A percentile compares a stretch with the other conserved stretches of the same genome.
Evolutionary conservation across 257 asterid species (phyloP).

Genomic region (Gentiana dahurica): DNA sequence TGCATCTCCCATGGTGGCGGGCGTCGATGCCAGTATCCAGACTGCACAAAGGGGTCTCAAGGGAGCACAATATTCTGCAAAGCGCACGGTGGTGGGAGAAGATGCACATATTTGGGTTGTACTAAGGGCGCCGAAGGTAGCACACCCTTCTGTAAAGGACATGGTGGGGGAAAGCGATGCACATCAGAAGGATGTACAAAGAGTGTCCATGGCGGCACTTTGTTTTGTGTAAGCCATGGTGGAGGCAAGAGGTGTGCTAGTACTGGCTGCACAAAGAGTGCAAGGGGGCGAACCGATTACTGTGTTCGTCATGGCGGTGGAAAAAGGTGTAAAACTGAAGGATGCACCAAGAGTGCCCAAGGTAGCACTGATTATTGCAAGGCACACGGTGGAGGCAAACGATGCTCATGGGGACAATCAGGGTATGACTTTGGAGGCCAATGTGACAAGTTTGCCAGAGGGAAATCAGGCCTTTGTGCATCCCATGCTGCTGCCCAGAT

Average conservation of each 20-base stretch:
- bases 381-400: conserved; percentile 59
- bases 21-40: conserved; percentile 42
- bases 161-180: conserved; percentile 63
- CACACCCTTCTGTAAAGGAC: conserved; percentile 50
- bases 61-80: conserved; percentile 53
- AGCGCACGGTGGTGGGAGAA: conserved; percentile 14
- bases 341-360: conserved; percentile 57
- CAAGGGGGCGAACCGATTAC: conserved; percentile 45
- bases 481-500: conserved; percentile 36
- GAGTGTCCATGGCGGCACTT: conserved; percentile 57
- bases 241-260: conserved; percentile 50
- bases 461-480: conserved; percentile 46
- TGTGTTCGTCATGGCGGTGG: conserved; percentile 72
- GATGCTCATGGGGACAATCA: conserved; percentile 46
- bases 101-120: conserved; percentile 47
- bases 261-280: conserved; percentile 44
- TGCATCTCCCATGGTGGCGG: conserved; percentile 75
- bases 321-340: conserved; percentile 45
- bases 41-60: conserved; percentile 54
- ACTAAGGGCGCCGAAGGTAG: conserved; percentile 65
- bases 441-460: conserved; percentile 57
- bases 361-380: conserved; percentile 64
- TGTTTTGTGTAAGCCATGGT: conserved; percentile 53
- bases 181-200: conserved; percentile 41
- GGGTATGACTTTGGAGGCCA: conserved; percentile 22